phyloP scores from a whole-genome alignment of 768 basidiomycete species.

The Erythrobasidium yunnanense region DNA sequence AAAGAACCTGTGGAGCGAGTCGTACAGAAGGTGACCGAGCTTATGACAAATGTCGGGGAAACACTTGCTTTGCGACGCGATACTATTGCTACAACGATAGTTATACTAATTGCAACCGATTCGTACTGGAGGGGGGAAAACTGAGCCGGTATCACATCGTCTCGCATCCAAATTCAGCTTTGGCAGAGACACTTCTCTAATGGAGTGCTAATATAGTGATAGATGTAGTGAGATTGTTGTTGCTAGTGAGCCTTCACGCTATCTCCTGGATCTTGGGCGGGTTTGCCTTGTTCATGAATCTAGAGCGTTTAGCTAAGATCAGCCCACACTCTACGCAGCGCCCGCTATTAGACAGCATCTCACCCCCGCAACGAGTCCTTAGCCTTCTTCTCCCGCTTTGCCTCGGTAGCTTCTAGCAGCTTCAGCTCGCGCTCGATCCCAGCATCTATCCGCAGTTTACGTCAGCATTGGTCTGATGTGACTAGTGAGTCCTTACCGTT shows the following conservation, averaged over 20 bases:
- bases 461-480: neutral
- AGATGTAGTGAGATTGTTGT: too few species aligned
- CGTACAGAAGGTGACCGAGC: neutral
- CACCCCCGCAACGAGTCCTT: slow-evolving; percentile 4
- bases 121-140: too few species aligned
- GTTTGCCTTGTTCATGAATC: slow-evolving; percentile 3
- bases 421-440: slow-evolving; percentile 13
- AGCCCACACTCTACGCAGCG: neutral
- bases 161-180: too few species aligned
- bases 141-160: too few species aligned
- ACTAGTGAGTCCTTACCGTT: neutral
- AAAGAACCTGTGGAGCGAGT: too few species aligned
- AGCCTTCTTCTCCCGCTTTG: slow-evolving; percentile 11
- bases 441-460: neutral
- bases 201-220: too few species aligned
- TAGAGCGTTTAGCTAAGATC: neutral
- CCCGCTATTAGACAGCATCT: neutral
- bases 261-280: neutral
- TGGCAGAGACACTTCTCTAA: too few species aligned
- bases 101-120: too few species aligned
- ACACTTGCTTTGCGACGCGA: too few species aligned
- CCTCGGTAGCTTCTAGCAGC: slow-evolving; percentile 4
- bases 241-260: neutral
- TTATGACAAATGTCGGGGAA: too few species aligned
- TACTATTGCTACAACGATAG: too few species aligned